Percentiles rank a stretch among this genome's conserved stretches.
Conservation (phyloP, 2,329 filamentous ascomycete species). For the Diaporthe vaccinii region DNA sequence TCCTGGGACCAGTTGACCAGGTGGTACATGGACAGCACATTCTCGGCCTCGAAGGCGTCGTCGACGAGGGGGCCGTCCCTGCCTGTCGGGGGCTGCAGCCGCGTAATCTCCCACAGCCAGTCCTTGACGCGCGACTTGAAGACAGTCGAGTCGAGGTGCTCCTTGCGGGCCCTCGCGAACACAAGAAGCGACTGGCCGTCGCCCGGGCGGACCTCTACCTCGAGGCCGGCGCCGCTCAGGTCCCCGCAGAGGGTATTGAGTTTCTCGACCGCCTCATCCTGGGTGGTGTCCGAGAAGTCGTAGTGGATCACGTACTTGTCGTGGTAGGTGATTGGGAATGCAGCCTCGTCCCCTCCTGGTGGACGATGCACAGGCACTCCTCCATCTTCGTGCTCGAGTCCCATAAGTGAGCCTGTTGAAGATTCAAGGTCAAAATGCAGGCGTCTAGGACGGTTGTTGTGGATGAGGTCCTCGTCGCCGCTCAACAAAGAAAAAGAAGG, state of each 20-base stretch:
- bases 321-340: slow-evolving; percentile 38
- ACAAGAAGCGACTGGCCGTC: slow-evolving; percentile 76
- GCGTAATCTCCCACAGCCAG: slow-evolving; percentile 79
- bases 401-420: slow-evolving; percentile 21
- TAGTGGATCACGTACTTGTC: slow-evolving; percentile 73
- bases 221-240: slow-evolving; percentile 73
- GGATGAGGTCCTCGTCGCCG: background rate
- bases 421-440: slow-evolving; percentile 11
- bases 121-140: slow-evolving; percentile 77
- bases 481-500: background rate
- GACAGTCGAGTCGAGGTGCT: slow-evolving; percentile 74
- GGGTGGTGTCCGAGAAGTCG: slow-evolving; percentile 62
- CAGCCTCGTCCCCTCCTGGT: background rate
- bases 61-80: slow-evolving; percentile 53
- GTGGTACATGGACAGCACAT: slow-evolving; percentile 78
- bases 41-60: slow-evolving; percentile 71
- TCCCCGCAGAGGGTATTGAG: slow-evolving; percentile 66
- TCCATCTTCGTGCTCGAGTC: slow-evolving; percentile 18
- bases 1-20: slow-evolving; percentile 71
- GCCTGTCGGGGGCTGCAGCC: slow-evolving; percentile 71
- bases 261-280: slow-evolving; percentile 55
- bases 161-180: slow-evolving; percentile 74
- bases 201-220: slow-evolving; percentile 79
- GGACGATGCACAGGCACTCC: slow-evolving; percentile 19
- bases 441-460: background rate